Base-by-base conservation (phyloP, 2,329 filamentous ascomycete genomes). In the Colletotrichum camelliae region DNA sequence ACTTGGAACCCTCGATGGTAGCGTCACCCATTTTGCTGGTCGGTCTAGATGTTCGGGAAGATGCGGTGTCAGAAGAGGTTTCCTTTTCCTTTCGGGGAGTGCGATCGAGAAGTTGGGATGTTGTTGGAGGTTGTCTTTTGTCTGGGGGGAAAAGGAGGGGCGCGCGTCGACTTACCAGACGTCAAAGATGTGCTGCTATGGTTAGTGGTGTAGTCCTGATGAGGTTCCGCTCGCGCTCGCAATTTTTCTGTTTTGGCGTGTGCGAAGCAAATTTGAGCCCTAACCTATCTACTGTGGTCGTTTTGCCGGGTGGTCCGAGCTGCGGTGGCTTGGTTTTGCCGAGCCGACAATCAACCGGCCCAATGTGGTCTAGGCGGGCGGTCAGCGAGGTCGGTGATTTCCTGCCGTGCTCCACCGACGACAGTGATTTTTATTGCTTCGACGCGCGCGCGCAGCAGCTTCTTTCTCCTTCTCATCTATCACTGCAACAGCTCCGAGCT, bases 1-100 rank as follows among this genome's bases (percentile, higher is more conserved):
- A 97, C 88, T 93, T 91, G 86, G 94, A 94, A 87, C 93, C 90
- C 89, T 93, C 93, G 89, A 96, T 93, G 85, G 93, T 90, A 89
- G 94, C 93, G 91, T 95, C 93, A 89, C 93, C 93, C 94, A 95
- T 95, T 92, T 88, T 93, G 91, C 88, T 74, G 88, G 88, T 87
- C 88, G 87, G 88, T 90, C 89, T 92, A 85, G 71, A 76, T 79
- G 33, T 74, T 71, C 78, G 75, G 43, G 77, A 55, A 43, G 76
- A 79, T 79, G 66, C 37, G 57, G 7, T 70, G 67, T 70, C 67
- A 70, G 67, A 70, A 62, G 43, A 69, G 18, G 10, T 21, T n/a
- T 31, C 31, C 66, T 48, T 48, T 48, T 48, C 43, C 43, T 48
- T 21, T 48, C 43, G 43, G 43, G 43, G 18, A 48, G 57, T 70